Base-by-base conservation (phyloP, 495 filamentous ascomycete genomes). In the Talaromyces liani region DNA sequence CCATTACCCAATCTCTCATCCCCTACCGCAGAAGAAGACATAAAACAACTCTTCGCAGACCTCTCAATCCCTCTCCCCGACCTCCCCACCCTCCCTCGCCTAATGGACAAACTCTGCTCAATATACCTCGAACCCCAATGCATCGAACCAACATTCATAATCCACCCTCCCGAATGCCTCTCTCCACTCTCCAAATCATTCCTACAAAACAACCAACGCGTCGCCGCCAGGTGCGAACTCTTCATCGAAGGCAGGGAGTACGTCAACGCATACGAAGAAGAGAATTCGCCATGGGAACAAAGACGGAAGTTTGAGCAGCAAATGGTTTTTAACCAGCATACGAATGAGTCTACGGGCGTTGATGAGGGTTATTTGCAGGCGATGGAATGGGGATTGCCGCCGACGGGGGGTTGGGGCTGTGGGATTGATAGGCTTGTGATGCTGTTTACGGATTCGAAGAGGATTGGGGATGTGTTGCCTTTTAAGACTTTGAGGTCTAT, bases 201-300 rank as follows among this genome's bases (percentile, higher is more conserved):
- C 77, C 62, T 66, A 24, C 75, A 82, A 62, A 82, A 84, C 1
- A 74, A 80, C n/a, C 91, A 96, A 66, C 73, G 70, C 49, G 84
- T 91, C 16, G 87, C 92, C 3, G 90, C 91, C 3, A 87, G 94
- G 47, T 90, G 88, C 2, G 94, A 98, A 72, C 85, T 98, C 41
- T 98, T 97, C 76, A 83, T 97, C 69, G 71, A 82, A 47, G 86
- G 88, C 14, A 80, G 82, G 54, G 94, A 98, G 69, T 76, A 96
- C 34, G 90, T 93, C 8, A 98, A 98, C 72, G 91, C 89, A 69
- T 98, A 98, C 77, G 94, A 98, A 75, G 94, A 98, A 76, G 94
- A 98, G 75, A 98, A 98, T 74, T 90, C 90, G 53, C 95, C 94
- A 0, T 86, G 86, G 31, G 90, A 88, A 64, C 94, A 98, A 73